A percentile compares a stretch with the other conserved stretches of the same genome.
Conservation (phyloP, 768 basidiomycete genomes). For the Boletus sensibilis region DNA sequence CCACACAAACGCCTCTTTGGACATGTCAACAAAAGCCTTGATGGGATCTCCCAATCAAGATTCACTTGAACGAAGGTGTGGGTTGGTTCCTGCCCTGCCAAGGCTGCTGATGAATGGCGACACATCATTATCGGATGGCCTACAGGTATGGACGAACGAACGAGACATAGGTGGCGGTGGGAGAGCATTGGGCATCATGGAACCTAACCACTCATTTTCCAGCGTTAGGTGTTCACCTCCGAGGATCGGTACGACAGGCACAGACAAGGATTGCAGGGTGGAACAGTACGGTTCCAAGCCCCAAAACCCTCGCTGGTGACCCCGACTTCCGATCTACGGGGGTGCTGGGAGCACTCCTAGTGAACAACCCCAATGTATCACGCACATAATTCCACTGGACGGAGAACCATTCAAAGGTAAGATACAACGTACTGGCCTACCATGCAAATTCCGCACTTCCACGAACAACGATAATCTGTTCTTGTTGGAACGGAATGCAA, state of each 20-base stretch:
- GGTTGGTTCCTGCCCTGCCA: neutral
- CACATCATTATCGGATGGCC: neutral
- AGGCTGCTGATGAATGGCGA: neutral
- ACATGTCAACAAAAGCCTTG: neutral
- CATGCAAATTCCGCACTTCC: neutral
- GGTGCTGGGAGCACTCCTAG: neutral
- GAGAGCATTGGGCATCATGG: neutral
- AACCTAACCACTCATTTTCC: neutral
- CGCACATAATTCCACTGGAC: neutral
- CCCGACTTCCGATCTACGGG: neutral
- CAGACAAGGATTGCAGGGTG: neutral
- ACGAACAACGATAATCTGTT: neutral
- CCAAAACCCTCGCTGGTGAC: neutral
- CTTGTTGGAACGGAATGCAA: neutral
- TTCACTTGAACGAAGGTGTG: neutral
- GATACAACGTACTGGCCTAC: no score
- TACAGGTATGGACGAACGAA: neutral
- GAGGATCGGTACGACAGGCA: neutral
- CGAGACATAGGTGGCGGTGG: neutral
- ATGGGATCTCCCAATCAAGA: neutral
- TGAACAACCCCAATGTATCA: neutral
- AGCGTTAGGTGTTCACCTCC: neutral
- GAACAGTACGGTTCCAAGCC: neutral
- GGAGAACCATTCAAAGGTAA: neutral
- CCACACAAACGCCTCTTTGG: conserved; percentile 10